A percentile compares a stretch with the other conserved stretches of the same genome.
These are phyloP conservation scores for Curvularia lunata DNA, from an alignment of 2,329 filamentous ascomycete species.

Conservation along the genomic window DNA sequence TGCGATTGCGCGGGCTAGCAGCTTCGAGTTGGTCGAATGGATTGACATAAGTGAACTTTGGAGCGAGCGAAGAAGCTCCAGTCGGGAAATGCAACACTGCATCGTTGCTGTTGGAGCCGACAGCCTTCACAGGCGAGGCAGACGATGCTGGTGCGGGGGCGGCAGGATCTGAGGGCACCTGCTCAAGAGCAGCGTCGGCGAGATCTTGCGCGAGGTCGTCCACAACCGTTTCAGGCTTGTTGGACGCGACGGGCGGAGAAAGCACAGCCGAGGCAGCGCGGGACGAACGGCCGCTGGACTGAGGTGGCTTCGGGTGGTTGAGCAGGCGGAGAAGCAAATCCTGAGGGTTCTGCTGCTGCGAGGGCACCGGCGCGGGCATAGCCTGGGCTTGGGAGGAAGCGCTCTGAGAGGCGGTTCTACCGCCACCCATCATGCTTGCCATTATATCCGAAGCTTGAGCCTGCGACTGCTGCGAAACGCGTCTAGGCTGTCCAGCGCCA, in stretches of 20 bases:
- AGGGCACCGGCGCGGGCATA: slow-evolving; percentile 37
- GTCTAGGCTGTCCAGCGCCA: slow-evolving; percentile 47
- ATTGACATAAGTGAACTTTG: slow-evolving; percentile 73
- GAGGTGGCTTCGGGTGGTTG: slow-evolving; percentile 69
- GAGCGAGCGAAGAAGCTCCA: slow-evolving; percentile 38
- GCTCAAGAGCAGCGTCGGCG: slow-evolving; percentile 53
- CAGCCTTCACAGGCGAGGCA: slow-evolving; percentile 41
- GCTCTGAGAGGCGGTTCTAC: slow-evolving; percentile 48
- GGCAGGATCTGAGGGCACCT: slow-evolving; percentile 43
- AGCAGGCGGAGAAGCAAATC: slow-evolving; percentile 86
- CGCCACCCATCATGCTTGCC: slow-evolving; percentile 59
- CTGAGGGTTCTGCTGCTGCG: slow-evolving; percentile 66
- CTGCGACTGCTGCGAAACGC: slow-evolving; percentile 47
- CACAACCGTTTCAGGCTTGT: slow-evolving; percentile 51
- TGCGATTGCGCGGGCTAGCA: slow-evolving; percentile 65
- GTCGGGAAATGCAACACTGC: slow-evolving; percentile 44
- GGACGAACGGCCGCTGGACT: slow-evolving; percentile 37
- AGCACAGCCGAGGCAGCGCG: slow-evolving; percentile 36
- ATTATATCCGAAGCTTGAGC: slow-evolving; percentile 65
- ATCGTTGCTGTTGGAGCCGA: slow-evolving; percentile 52
- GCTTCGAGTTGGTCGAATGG: slow-evolving; percentile 74
- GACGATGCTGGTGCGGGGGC: slow-evolving; percentile 30
- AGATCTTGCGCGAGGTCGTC: slow-evolving; percentile 55
- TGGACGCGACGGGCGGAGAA: slow-evolving; percentile 38
- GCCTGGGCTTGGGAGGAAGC: slow-evolving; percentile 36